Evolutionary conservation across 2,329 filamentous ascomycete genomes (phyloP), one percentile per base, ranked within the genome.

Genomic region (Aspergillus pseudonomiae): DNA sequence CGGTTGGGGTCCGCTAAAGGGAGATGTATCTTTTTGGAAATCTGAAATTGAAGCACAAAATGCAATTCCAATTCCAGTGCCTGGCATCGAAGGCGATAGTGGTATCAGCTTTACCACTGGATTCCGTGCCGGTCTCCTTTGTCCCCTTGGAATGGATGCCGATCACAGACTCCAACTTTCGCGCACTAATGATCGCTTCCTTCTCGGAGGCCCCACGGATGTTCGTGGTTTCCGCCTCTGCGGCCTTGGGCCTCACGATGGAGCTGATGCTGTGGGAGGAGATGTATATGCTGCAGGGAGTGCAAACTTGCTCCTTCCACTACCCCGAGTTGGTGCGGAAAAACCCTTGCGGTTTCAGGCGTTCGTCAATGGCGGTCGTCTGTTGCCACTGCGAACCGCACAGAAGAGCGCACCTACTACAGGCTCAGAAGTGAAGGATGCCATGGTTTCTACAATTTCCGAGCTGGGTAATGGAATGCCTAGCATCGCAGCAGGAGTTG

Each of bases 11-110:
- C 89, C 91, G 0, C 81, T 99, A 21, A 87, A 87, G 66, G 95
- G 95, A 45, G 95, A 98, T 71, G 93, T 97, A 1, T 89, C 91
- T n/a, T 98, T 97, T 78, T 92, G 88, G 77, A 99, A 97, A 80
- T 88, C 89, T n/a, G 94, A 98, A 77, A 72, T 94, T 19, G 94
- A 98, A 77, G 83, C 92, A 1, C 89, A 92, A 65, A 88, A 88
- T 61, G 93, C 93, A 2, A 64, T 94, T 1, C 89, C 94, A 0
- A 83, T 97, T 26, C 83, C 89, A 0, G 80, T 95, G 16, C 91
- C 91, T 0, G 88, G 89, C 1, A 76, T 89, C n/a, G 79, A 84
- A 67, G 88, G 88, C 30, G 85, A 88, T 63, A 92, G 89, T 46
- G 93, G 94, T 30, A 84, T 97, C 61, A 94, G 92, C 12, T 84